A percentile compares a stretch with the other conserved stretches of the same genome.
Evolutionary conservation across 2,329 filamentous ascomycete species (phyloP).

Genomic region (Fusarium chuoi): DNA sequence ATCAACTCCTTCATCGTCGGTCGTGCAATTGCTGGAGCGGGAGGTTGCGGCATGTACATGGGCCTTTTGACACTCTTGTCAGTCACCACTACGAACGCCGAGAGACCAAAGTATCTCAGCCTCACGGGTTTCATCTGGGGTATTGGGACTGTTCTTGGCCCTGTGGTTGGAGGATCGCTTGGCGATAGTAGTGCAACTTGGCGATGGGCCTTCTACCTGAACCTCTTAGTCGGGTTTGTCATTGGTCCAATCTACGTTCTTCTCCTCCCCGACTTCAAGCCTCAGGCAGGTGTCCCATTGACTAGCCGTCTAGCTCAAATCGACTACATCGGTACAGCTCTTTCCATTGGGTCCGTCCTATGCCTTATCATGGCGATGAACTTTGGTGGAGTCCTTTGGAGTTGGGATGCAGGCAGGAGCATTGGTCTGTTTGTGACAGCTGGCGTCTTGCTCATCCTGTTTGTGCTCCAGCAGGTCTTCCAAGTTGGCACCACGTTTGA

Average conservation of each 20-base stretch:
- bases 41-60: constrained; percentile 50
- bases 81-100: constrained; percentile 10
- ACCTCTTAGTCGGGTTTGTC: constrained; percentile 18
- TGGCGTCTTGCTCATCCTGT: constrained; percentile 51
- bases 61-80: constrained; percentile 28
- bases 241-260: constrained; percentile 17
- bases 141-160: constrained; percentile 54
- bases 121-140: constrained; percentile 49
- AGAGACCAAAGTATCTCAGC: constrained; percentile 36
- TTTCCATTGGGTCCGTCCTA: constrained; percentile 54
- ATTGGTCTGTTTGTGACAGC: constrained; percentile 58
- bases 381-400: constrained; percentile 59
- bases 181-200: constrained; percentile 14
- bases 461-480: constrained; percentile 56
- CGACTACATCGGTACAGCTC: constrained; percentile 56
- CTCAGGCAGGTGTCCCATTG: background rate
- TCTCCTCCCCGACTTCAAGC: constrained; percentile 14
- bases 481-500: constrained; percentile 11
- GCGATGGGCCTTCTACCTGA: constrained; percentile 45
- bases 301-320: background rate
- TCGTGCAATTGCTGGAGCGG: constrained; percentile 54
- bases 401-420: constrained; percentile 55
- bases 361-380: constrained; percentile 58
- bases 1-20: constrained; percentile 58
- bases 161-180: constrained; percentile 33